Evolutionary conservation across 2,329 filamentous ascomycete genomes (phyloP), one percentile per base, ranked within the genome.

Genomic region (Laburnicola sp.): DNA sequence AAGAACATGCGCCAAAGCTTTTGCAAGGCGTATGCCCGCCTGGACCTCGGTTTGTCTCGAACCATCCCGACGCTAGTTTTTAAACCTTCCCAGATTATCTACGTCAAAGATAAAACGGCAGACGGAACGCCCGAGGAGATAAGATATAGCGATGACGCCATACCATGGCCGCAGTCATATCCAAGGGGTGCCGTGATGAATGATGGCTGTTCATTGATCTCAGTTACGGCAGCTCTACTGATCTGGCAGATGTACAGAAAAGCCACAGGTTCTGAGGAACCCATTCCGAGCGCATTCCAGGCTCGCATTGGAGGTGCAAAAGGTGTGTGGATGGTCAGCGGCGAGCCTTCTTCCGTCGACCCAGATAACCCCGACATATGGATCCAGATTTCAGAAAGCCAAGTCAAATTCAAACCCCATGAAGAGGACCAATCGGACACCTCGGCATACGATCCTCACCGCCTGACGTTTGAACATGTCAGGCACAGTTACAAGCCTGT

Each of bases 261-360:
- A 0, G 58, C 66, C 0, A 69, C 86, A 0, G 80, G 80, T 10
- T 83, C 80, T 0, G 90, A 68, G 82, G 78, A n/a, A 77, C 88
- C 9, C 76, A 89, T 52, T 82, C 87, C 87, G 0, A 82, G 82
- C 30, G 85, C 80, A 0, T 85, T 82, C 0, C 89, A 93, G 68
- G 88, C 77, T 1, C 81, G 89, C 0, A 81, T 92, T 31, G 86
- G 84, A 7, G 83, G 86, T 16, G 86, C 86, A 0, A 93, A 93
- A 67, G 89, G 89, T 0, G 77, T 92, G 57, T 92, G 88, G 88
- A 78, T 87, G 40, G 70, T 86, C 4, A 84, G 87, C 57, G 74
- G 77, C 0, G 67, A 75, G 3, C 63, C 74, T 0, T 78, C 81
- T 25, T 69, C 69, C 0, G 72, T 72, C 0, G 72, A 78, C 1